Evolutionary conservation across 129 eudicot genomes (phyloP), one percentile per base, ranked within the genome.

Genomic region (Flaveria linearis): DNA sequence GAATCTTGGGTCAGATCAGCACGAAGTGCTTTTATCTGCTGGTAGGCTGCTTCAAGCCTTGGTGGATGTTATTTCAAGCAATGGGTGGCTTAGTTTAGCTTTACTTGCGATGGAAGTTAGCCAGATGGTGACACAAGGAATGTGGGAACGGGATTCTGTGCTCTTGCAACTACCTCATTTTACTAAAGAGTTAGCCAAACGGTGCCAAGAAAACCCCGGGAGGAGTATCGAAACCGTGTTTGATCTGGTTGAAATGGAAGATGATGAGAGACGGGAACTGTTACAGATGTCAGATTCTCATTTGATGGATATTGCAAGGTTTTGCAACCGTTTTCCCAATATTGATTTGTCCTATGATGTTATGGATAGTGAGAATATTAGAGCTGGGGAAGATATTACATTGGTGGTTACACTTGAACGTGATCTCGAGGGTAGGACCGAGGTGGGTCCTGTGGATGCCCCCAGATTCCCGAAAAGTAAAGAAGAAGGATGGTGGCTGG

Each of bases 401-500:
- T 22, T 92, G 76, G 78, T 80, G 78, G 98, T 92, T 46, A 80
- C 80, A n/a, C 92, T 90, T 5, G 92, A 86, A 81, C 82, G 96
- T 61, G 96, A 90, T 81, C 87, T 92, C 1, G 91, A 82, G 72
- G 96, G 96, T 13, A 83, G 87, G 86, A 71, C 83, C 0, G 96
- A 88, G 64, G 97, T 82, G 50, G 98, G 98, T 14, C 91, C 91
- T 10, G 98, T 88, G 42, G 96, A 88, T 82, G 84, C 96, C 10
- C 92, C 94, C 2, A 88, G 88, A 51, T 93, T 85, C 51, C 98
- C 97, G 1, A 90, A 88, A 66, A 55, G 87, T 15, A 93, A 93
- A 76, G 97, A 90, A 60, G 98, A 93, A 72, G 97, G 95, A 11
- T 93, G 98, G 98, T 93, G 97, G 96, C 81, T 93, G 41, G 95